Conservation (phyloP, 768 basidiomycete genomes). For the Kockovaella imperatae region DNA sequence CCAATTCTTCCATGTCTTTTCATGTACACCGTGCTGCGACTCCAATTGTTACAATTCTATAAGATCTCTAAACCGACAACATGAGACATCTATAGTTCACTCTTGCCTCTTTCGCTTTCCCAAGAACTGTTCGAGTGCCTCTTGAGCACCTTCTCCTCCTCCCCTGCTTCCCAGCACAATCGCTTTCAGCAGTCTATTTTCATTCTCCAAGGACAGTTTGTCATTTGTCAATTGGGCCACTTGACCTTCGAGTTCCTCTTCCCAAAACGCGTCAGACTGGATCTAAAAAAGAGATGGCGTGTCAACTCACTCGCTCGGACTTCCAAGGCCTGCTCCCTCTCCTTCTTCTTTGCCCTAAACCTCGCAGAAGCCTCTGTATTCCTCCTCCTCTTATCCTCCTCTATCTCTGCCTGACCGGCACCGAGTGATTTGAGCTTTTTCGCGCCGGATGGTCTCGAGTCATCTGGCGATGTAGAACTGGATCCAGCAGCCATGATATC, state of each 20-base stretch:
- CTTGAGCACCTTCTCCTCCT: conserved; percentile 3
- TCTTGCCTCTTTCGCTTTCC: conserved; percentile 3
- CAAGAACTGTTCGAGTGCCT: conserved; percentile 1
- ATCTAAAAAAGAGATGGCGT: background rate
- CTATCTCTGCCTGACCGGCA: conserved; percentile 26
- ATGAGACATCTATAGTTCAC: too few relatives aligned
- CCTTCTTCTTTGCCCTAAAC: conserved; percentile 45
- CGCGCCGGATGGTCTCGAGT: conserved; percentile 20
- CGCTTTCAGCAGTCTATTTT: conserved; percentile 33
- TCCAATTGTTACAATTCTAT: too few relatives aligned
- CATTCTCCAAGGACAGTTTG: conserved; percentile 32
- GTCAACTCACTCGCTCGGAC: conserved; percentile 25
- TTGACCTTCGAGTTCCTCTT: conserved; percentile 36
- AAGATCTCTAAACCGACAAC: too few relatives aligned
- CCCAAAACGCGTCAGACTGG: conserved; percentile 1
- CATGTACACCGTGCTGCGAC: too few relatives aligned
- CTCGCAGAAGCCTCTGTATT: conserved; percentile 43
- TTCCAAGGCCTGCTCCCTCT: conserved; percentile 41
- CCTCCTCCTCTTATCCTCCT: conserved; percentile 41
- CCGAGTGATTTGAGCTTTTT: conserved; percentile 36
- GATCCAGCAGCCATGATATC: conserved; percentile 3
- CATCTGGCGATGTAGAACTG: conserved; percentile 14
- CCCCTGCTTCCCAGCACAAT: conserved; percentile 22
- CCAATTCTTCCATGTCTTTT: too few relatives aligned
- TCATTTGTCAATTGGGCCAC: conserved; percentile 25